Percentiles rank a stretch among this genome's conserved stretches.
These are phyloP conservation scores for Tritrichomonas musculus DNA, from an alignment of 208 protist genomes.

Conservation along the genomic window DNA sequence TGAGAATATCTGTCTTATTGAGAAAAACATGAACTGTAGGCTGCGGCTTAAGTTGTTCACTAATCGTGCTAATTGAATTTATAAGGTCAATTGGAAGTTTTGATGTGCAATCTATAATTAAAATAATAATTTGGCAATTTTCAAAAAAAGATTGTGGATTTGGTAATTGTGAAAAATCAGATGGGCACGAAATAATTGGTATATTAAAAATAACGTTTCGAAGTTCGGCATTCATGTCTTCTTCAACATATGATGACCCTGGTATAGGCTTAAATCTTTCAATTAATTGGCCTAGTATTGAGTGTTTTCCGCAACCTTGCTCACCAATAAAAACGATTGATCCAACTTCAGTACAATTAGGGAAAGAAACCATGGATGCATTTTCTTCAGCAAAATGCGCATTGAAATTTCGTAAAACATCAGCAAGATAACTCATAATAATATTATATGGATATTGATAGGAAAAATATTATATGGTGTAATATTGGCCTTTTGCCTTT, in stretches of 20 bases:
- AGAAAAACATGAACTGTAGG: background rate
- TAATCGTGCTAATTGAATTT: background rate
- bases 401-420: background rate
- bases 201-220: constrained; percentile 13
- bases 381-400: background rate
- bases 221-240: background rate
- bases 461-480: too few species aligned
- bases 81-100: background rate
- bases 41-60: background rate
- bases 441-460: too few species aligned
- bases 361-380: background rate
- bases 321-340: background rate
- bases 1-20: background rate
- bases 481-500: too few species aligned
- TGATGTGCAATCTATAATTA: background rate
- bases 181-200: background rate
- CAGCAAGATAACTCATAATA: background rate
- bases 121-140: background rate
- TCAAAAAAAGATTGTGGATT: background rate
- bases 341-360: background rate
- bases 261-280: background rate
- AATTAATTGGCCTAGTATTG: background rate
- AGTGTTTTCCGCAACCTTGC: background rate
- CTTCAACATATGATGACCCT: background rate
- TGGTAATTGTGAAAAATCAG: background rate